Evolutionary conservation across 371 early-diverging fungal genomes (phyloP), one percentile per base, ranked within the genome.

Genomic region (Mucor saturninus): DNA sequence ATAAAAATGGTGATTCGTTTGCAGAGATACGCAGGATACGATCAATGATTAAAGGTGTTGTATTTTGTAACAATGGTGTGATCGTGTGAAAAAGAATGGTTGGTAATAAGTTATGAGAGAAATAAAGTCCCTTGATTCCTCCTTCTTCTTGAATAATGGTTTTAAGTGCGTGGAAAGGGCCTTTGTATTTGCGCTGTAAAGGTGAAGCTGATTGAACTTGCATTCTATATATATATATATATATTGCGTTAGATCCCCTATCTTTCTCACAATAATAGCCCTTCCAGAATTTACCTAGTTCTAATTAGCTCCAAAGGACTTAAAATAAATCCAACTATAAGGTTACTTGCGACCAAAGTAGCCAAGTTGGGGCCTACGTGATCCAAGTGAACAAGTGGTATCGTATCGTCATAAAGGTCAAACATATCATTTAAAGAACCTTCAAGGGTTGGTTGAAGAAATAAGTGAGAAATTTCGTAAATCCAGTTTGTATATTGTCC

Each of bases 121-220:
- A 79, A 71, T 93, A 95, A 21, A 96, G 70, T 1, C 84, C 69
- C 32, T 77, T 58, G n/a, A 88, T 53, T 0, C 94, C 92, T 40
- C 95, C 96, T 77, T 98, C 98, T 58, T 91, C 90, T 11, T 75
- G 70, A 35, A 89, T 63, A 28, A 96, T 90, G 5, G 90, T 92
- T 7, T 76, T 69, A 13, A 95, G 75, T 56, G 89, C 88, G 75
- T 94, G 84, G 51, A 89, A 59, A n/a, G 89, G 72, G 4, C 93
- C 91, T 51, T 78, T 75, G 81, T 97, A 97, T 68, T 93, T 93
- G 21, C 87, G 80, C 39, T 90, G 86, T 32, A 79, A 65, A 0
- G 91, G 91, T 15, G 86, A 85, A 5, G 87, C 71, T 3, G 92
- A 84, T 70, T 93, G 95, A 1, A 92, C 90, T 39, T 90, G 79